A percentile compares a stretch with the other conserved stretches of the same genome.
Evolutionary conservation across 768 basidiomycete species (phyloP).

Genomic region (Auriculariales sp.): DNA sequence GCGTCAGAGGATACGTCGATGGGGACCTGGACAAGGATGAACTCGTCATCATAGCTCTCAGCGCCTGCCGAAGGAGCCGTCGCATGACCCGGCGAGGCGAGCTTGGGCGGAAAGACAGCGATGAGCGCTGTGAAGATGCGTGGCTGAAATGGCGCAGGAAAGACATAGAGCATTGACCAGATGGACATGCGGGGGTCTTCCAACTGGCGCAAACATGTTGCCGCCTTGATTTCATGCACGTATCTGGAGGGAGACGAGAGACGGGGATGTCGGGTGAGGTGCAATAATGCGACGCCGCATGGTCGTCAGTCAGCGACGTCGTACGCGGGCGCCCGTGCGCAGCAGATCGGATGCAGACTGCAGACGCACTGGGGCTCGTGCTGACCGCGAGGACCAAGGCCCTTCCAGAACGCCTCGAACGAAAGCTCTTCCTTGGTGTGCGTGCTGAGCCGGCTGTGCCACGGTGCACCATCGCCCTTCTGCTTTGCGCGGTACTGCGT

Average conservation of each 20-base stretch:
- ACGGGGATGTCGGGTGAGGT: too few species aligned
- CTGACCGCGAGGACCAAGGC: slow-evolving; percentile 46
- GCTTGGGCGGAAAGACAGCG: slow-evolving; percentile 27
- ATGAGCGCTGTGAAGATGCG: slow-evolving; percentile 67
- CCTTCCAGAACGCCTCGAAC: slow-evolving; percentile 62
- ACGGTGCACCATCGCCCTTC: slow-evolving; percentile 27
- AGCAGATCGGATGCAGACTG: neutral
- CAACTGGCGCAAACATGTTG: slow-evolving; percentile 42
- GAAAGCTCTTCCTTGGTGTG: slow-evolving; percentile 51
- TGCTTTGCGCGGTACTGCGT: neutral
- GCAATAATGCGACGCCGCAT: neutral
- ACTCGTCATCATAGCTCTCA: neutral
- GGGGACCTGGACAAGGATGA: slow-evolving; percentile 42
- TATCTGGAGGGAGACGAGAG: slow-evolving; percentile 39
- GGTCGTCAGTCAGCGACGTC: too few species aligned
- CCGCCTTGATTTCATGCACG: slow-evolving; percentile 50
- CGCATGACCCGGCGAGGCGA: slow-evolving; percentile 30
- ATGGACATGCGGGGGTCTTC: slow-evolving; percentile 43
- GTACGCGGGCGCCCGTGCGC: too few species aligned
- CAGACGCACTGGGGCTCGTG: slow-evolving; percentile 51
- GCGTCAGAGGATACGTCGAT: slow-evolving; percentile 35
- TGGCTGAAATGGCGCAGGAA: slow-evolving; percentile 54
- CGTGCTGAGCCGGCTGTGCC: slow-evolving; percentile 56
- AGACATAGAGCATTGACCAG: slow-evolving; percentile 62
- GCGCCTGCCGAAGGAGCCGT: too few species aligned